Conservation (phyloP, 352 stramenopile species). For the Peronospora destructor region DNA sequence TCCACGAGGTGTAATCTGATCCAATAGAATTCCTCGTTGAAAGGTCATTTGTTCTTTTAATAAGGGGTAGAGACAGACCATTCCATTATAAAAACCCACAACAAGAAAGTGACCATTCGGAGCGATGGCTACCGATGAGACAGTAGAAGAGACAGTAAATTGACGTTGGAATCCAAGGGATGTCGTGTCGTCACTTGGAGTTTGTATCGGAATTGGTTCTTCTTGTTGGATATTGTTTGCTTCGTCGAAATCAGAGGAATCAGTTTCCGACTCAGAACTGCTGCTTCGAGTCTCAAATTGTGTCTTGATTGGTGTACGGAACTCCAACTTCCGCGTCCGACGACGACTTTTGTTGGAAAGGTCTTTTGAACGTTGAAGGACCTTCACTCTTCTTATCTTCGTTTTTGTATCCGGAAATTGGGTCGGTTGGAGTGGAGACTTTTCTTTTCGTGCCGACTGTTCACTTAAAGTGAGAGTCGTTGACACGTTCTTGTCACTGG, state of each 20-base stretch:
- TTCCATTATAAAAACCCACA: constrained; percentile 75
- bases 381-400: neutral
- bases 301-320: constrained; percentile 36
- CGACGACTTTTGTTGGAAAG: constrained; percentile 36
- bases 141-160: constrained; percentile 54
- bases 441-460: constrained; percentile 30
- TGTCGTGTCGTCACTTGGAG: no score
- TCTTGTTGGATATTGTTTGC: no score
- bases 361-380: constrained; percentile 28
- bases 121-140: constrained; percentile 74
- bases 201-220: no score
- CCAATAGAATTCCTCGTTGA: constrained; percentile 64
- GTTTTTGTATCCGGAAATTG: no score
- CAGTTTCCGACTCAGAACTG: constrained; percentile 1
- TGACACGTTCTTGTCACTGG: constrained; percentile 19
- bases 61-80: constrained; percentile 52
- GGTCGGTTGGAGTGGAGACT: constrained; percentile 2
- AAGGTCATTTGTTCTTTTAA: constrained; percentile 35
- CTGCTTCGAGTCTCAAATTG: no score
- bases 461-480: constrained; percentile 36
- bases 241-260: no score
- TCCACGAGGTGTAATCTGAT: constrained; percentile 68
- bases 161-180: constrained; percentile 27
- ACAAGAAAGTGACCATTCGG: constrained; percentile 68
- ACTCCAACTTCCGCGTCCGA: constrained; percentile 42